These are phyloP conservation scores for Penicillium pancosmium DNA, from an alignment of 495 filamentous ascomycete species.

Conservation along the genomic window DNA sequence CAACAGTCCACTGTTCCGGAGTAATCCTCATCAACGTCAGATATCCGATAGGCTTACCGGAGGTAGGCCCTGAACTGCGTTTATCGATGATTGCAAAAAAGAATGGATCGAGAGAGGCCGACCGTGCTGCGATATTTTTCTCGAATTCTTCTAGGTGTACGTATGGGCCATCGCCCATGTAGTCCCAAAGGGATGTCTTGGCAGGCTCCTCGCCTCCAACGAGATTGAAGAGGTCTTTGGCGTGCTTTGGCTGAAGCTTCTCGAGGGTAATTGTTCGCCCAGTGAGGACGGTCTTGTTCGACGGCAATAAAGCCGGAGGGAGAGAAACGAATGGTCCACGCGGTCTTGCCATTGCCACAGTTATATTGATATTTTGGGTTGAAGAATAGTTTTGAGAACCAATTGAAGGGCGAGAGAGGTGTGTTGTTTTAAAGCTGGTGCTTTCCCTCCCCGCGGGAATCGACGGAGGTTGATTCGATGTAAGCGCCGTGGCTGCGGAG, in stretches of 20 bases:
- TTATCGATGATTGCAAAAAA: constrained; percentile 47
- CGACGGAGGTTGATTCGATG: no score
- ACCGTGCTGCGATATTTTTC: constrained; percentile 26
- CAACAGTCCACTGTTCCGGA: constrained; percentile 39
- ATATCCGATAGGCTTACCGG: constrained; percentile 40
- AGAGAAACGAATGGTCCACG: constrained; percentile 27
- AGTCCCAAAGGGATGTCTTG: constrained; percentile 45
- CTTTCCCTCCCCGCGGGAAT: no score
- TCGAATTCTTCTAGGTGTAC: constrained; percentile 34
- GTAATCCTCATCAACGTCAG: constrained; percentile 48
- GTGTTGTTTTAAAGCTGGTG: no score
- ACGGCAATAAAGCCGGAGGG: constrained; percentile 26
- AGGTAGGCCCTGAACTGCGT: constrained; percentile 9
- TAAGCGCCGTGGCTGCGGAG: no score
- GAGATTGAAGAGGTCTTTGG: constrained; percentile 41
- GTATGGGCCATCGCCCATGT: constrained; percentile 48
- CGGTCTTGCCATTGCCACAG: constrained; percentile 15
- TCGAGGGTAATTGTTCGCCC: constrained; percentile 44
- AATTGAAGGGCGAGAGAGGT: no score
- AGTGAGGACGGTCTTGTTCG: constrained; percentile 8
- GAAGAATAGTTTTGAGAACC: no score
- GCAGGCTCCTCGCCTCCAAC: constrained; percentile 37
- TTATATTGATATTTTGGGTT: no score
- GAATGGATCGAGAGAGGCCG: constrained; percentile 35
- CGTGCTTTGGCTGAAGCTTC: constrained; percentile 38